Conservation (phyloP, 805 yeast species). For the Sugiyamaella floridensis region DNA sequence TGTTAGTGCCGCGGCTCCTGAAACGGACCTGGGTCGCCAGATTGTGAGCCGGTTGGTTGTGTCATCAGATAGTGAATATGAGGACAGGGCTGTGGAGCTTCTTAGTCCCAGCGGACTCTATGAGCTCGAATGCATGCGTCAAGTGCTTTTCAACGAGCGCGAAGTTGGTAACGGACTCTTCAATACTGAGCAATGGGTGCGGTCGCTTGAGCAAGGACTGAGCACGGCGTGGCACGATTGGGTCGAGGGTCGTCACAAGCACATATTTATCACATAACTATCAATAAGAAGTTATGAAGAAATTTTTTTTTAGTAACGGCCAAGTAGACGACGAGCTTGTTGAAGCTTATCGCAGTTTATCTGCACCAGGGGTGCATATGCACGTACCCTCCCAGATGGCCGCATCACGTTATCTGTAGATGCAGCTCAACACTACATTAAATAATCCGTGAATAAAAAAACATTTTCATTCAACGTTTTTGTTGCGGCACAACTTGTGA, state of each 20-base stretch:
- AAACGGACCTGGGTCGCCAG: constrained; percentile 3
- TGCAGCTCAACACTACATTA: not conserved
- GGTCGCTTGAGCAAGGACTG: constrained; percentile 23
- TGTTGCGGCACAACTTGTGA: too few relatives aligned
- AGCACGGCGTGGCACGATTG: constrained; percentile 27
- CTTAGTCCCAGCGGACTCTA: constrained; percentile 10
- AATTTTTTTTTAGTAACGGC: too few relatives aligned
- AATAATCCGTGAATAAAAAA: not conserved
- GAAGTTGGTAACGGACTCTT: constrained; percentile 18
- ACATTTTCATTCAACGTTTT: too few relatives aligned
- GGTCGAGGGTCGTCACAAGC: constrained; percentile 19
- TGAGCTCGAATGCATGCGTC: constrained; percentile 19
- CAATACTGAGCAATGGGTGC: constrained; percentile 26
- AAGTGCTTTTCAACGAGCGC: constrained; percentile 19
- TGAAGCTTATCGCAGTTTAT: not conserved
- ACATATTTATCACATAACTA: constrained; percentile 8
- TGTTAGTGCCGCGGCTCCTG: constrained; percentile 19
- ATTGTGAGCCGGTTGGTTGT: constrained; percentile 19
- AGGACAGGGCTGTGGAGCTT: constrained; percentile 21
- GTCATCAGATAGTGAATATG: constrained; percentile 23
- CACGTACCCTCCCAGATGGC: constrained; percentile 1
- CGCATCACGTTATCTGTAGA: not conserved
- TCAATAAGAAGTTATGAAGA: not conserved
- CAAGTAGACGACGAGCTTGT: not conserved
- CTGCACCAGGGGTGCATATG: not conserved